Percentiles rank a stretch among this genome's conserved stretches.
phyloP scores from a whole-genome alignment of 805 yeast species.

The Kodamaea leandrae region DNA sequence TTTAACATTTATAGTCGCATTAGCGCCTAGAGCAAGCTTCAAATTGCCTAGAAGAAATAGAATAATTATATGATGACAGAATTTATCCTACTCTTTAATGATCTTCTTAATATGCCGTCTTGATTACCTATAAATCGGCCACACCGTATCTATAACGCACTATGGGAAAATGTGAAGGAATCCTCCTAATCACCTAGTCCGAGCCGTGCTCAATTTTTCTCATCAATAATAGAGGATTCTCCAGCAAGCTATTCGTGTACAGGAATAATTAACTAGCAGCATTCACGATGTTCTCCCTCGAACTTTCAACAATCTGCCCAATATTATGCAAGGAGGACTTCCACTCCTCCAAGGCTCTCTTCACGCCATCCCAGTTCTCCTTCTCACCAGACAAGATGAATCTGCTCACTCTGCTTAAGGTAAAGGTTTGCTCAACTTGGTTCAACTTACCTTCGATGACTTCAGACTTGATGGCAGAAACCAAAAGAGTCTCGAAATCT shows the following conservation, averaged over 20 bases:
- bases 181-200: no score
- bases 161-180: no score
- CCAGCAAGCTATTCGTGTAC: no score
- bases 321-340: slow-evolving; percentile 39
- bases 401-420: slow-evolving; percentile 40
- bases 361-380: slow-evolving; percentile 38
- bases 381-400: slow-evolving; percentile 39
- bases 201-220: no score
- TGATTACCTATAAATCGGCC: slow-evolving; percentile 1
- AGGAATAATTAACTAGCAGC: slow-evolving; percentile 8
- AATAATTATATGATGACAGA: no score
- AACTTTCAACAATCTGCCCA: slow-evolving; percentile 38
- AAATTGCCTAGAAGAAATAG: no score
- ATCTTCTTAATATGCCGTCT: background rate
- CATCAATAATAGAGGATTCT: no score
- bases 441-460: slow-evolving; percentile 46
- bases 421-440: slow-evolving; percentile 40
- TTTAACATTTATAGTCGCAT: background rate
- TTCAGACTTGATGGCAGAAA: slow-evolving; percentile 43
- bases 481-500: slow-evolving; percentile 39
- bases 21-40: background rate
- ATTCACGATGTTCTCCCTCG: slow-evolving; percentile 43
- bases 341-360: slow-evolving; percentile 37
- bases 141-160: slow-evolving; percentile 1
- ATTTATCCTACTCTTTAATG: no score